Evolutionary conservation across 129 eudicot genomes (phyloP).

Genomic region (Scalesia atractyloides): DNA sequence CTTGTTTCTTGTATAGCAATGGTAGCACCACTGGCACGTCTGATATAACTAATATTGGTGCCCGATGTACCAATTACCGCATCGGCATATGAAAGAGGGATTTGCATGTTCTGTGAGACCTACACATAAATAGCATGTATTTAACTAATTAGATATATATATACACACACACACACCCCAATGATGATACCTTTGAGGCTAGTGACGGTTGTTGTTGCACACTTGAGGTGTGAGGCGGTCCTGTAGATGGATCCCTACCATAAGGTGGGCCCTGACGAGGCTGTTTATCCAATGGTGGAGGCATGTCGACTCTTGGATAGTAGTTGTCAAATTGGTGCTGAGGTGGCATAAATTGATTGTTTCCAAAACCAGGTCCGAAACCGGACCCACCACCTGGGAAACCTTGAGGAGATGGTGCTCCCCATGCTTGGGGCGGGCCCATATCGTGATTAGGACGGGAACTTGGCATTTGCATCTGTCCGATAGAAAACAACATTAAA

Average conservation of each 20-base stretch:
- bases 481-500: background rate
- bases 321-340: constrained; percentile 76
- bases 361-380: constrained; percentile 57
- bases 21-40: constrained; percentile 90
- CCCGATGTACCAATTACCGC: constrained; percentile 88
- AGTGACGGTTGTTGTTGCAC: constrained; percentile 66
- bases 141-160: background rate
- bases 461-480: constrained; percentile 81
- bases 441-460: constrained; percentile 59
- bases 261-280: constrained; percentile 69
- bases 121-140: constrained; percentile 25
- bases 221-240: constrained; percentile 52
- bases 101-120: constrained; percentile 87
- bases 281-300: constrained; percentile 68
- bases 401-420: constrained; percentile 64
- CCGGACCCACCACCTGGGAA: constrained; percentile 50
- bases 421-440: constrained; percentile 78
- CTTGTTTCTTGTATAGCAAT: constrained; percentile 84
- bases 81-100: constrained; percentile 82
- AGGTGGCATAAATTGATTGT: constrained; percentile 60
- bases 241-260: constrained; percentile 68
- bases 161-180: background rate
- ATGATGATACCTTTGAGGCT: constrained; percentile 63
- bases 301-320: constrained; percentile 73
- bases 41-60: constrained; percentile 71